Percentiles rank a stretch among this genome's conserved stretches.
These are phyloP conservation scores for Trypethelium eluteriae DNA, from an alignment of 495 filamentous ascomycete genomes.

Conservation along the genomic window DNA sequence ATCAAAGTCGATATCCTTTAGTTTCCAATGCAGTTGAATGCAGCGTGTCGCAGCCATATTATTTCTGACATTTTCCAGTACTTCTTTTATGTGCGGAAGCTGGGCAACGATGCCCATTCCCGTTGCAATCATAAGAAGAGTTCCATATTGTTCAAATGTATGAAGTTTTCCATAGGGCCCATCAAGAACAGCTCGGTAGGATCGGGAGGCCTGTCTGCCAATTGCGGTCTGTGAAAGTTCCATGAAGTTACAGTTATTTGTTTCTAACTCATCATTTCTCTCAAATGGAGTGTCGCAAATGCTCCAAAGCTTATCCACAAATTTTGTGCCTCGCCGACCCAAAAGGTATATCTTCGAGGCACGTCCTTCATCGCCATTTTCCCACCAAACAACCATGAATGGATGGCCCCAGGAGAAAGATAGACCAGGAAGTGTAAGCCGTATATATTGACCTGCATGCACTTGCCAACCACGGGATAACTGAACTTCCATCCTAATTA, in stretches of 20 bases:
- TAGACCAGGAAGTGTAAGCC: background rate
- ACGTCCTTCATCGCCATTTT: background rate
- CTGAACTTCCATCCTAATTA: background rate
- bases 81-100: slow-evolving; percentile 36
- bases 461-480: background rate
- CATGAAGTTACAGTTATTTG: slow-evolving; percentile 3
- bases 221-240: background rate
- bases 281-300: background rate
- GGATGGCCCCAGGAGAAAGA: background rate
- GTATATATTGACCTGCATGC: background rate
- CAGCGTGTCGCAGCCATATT: background rate
- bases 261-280: too few relatives aligned
- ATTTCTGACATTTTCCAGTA: slow-evolving; percentile 22
- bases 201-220: background rate
- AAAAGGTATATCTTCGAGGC: background rate
- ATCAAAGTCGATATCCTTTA: background rate
- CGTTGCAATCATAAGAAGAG: slow-evolving; percentile 34
- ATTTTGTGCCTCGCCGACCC: background rate
- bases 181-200: slow-evolving; percentile 21
- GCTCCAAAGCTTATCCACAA: background rate
- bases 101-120: slow-evolving; percentile 37
- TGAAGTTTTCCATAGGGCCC: slow-evolving; percentile 33
- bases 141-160: slow-evolving; percentile 33
- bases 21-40: background rate
- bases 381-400: slow-evolving; percentile 1